phyloP scores from a whole-genome alignment of 768 basidiomycete species.

The Kwoniella europaea region DNA sequence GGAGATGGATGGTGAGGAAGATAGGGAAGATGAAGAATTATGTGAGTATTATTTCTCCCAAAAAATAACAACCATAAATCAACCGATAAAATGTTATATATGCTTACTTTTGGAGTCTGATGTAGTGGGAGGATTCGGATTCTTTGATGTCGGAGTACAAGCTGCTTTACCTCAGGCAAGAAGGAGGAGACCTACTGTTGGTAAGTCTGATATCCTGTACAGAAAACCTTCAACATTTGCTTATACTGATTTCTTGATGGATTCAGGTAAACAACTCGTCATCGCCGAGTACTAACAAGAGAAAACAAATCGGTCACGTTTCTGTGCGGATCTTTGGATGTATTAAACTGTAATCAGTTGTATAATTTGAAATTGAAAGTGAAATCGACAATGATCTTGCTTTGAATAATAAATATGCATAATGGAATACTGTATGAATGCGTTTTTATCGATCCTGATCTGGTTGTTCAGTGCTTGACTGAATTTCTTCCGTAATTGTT shows the following conservation, averaged over 20 bases:
- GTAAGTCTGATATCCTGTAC: constrained; percentile 23
- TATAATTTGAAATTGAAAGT: no score
- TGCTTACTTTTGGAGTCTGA: background rate
- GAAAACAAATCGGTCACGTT: background rate
- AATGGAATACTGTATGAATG: no score
- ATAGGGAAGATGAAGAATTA: constrained; percentile 45
- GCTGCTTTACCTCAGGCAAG: constrained; percentile 42
- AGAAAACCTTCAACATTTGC: background rate
- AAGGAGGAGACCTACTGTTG: constrained; percentile 45
- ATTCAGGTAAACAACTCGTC: constrained; percentile 42
- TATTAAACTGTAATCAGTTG: background rate
- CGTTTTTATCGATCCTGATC: no score
- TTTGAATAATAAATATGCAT: no score
- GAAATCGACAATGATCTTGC: no score
- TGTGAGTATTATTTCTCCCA: constrained; percentile 24
- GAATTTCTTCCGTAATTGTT: no score
- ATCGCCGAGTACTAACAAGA: constrained; percentile 47
- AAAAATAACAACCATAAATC: background rate
- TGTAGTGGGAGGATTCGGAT: constrained; percentile 56
- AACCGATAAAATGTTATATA: background rate
- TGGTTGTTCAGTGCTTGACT: no score
- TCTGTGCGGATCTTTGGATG: background rate
- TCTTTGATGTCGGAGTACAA: constrained; percentile 56
- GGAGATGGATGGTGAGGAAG: constrained; percentile 36
- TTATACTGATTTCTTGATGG: constrained; percentile 1